phyloP scores from a whole-genome alignment of 768 basidiomycete genomes.

The Tricholoma sp. region DNA sequence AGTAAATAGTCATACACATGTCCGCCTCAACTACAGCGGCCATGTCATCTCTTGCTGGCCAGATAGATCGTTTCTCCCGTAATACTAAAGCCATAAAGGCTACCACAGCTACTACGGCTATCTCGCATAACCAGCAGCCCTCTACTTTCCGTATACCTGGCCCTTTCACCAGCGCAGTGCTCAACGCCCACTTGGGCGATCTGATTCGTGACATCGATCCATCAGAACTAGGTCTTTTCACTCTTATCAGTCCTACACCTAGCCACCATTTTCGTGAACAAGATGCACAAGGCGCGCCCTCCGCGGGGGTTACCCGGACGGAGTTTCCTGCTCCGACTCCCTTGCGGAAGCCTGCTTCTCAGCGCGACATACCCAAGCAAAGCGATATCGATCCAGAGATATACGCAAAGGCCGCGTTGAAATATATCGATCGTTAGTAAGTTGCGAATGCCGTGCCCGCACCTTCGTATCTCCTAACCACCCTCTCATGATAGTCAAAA shows the following conservation, averaged over 20 bases:
- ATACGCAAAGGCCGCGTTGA: slow-evolving; percentile 70
- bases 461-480: slow-evolving; percentile 4
- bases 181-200: slow-evolving; percentile 59
- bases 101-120: slow-evolving; percentile 31
- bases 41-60: slow-evolving; percentile 59
- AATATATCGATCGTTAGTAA: slow-evolving; percentile 74
- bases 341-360: slow-evolving; percentile 41
- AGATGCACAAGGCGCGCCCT: slow-evolving; percentile 25
- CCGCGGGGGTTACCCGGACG: slow-evolving; percentile 50
- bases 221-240: slow-evolving; percentile 76
- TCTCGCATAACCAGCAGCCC: slow-evolving; percentile 1
- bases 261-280: slow-evolving; percentile 20
- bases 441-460: slow-evolving; percentile 21
- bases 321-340: slow-evolving; percentile 71
- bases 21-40: too few relatives aligned
- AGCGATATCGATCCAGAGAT: slow-evolving; percentile 64
- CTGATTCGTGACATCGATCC: slow-evolving; percentile 77
- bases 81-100: slow-evolving; percentile 48
- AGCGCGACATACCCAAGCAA: slow-evolving; percentile 31
- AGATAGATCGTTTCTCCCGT: slow-evolving; percentile 58
- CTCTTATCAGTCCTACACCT: slow-evolving; percentile 35
- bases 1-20: too few relatives aligned
- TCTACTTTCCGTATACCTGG: slow-evolving; percentile 18
- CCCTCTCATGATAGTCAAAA: slow-evolving; percentile 24
- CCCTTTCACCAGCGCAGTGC: slow-evolving; percentile 63